These are phyloP conservation scores for Panellus pusillus DNA, from an alignment of 768 basidiomycete genomes.

Conservation along the genomic window DNA sequence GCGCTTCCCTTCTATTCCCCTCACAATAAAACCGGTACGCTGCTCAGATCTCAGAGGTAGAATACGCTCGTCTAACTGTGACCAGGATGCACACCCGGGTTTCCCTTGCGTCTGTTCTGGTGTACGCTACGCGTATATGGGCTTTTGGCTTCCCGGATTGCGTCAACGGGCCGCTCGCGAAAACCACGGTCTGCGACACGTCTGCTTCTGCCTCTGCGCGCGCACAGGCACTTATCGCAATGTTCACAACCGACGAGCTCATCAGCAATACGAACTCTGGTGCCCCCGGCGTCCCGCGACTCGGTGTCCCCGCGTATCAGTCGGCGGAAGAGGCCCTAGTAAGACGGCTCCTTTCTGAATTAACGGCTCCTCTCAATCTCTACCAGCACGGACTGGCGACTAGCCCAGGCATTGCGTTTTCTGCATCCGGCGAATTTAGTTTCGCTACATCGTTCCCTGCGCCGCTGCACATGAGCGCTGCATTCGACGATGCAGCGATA, in stretches of 20 bases:
- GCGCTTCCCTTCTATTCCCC: no score
- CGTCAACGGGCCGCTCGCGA: slow-evolving; percentile 40
- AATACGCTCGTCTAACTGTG: no score
- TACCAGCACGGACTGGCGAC: slow-evolving; percentile 51
- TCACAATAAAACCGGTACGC: no score
- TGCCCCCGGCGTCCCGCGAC: slow-evolving; percentile 52
- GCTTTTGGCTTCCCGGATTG: slow-evolving; percentile 46
- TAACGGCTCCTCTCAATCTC: background rate
- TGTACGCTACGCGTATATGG: no score
- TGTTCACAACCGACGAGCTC: slow-evolving; percentile 52
- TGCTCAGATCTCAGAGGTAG: no score
- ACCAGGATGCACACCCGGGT: no score
- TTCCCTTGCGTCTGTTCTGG: no score
- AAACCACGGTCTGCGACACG: slow-evolving; percentile 48
- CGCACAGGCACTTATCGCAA: slow-evolving; percentile 45
- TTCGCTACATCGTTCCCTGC: slow-evolving; percentile 60
- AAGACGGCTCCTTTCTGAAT: slow-evolving; percentile 17
- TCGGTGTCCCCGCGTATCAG: slow-evolving; percentile 54
- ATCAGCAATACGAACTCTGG: slow-evolving; percentile 49
- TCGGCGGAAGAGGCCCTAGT: slow-evolving; percentile 63
- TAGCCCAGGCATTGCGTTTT: slow-evolving; percentile 52
- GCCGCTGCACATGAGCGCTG: slow-evolving; percentile 52
- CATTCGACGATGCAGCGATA: slow-evolving; percentile 54
- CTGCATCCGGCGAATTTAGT: slow-evolving; percentile 51
- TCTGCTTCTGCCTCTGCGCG: slow-evolving; percentile 44